Conservation (phyloP, 768 basidiomycete species). For the Astraeus odoratus region DNA sequence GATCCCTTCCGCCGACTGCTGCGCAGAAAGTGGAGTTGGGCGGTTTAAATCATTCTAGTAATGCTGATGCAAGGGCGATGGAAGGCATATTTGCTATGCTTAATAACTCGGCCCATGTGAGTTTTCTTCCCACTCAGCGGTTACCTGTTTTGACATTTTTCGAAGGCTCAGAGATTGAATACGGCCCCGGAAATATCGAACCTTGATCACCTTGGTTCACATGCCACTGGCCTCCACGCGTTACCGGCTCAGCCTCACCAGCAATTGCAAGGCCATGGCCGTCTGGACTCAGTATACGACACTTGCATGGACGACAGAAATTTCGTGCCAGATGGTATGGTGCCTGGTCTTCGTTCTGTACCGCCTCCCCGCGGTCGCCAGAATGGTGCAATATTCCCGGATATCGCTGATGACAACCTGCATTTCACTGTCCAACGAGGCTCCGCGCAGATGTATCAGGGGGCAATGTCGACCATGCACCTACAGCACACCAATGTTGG, state of each 20-base stretch:
- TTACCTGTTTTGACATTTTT: conserved; percentile 5
- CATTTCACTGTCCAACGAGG: conserved; percentile 57
- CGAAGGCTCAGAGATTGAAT: conserved; percentile 23
- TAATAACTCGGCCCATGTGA: conserved; percentile 67
- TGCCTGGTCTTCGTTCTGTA: conserved; percentile 70
- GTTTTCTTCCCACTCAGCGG: conserved; percentile 12
- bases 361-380: conserved; percentile 59
- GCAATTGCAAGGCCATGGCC: conserved; percentile 33
- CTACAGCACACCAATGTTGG: conserved; percentile 43
- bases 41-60: conserved; percentile 30
- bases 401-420: conserved; percentile 56
- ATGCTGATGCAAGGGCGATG: conserved; percentile 54
- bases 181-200: conserved; percentile 17
- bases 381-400: conserved; percentile 45
- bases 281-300: conserved; percentile 65
- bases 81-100: conserved; percentile 81
- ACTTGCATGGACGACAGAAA: conserved; percentile 67
- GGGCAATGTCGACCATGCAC: conserved; percentile 42
- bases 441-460: conserved; percentile 51
- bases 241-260: conserved; percentile 37
- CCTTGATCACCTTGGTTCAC: conserved; percentile 20
- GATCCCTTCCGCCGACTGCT: conserved; percentile 40
- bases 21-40: conserved; percentile 40
- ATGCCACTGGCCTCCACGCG: conserved; percentile 28
- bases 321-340: conserved; percentile 81